A percentile compares a stretch with the other conserved stretches of the same genome.
Conservation (phyloP, 2,329 filamentous ascomycete genomes). For the Scopulariopsis brevicaulis region DNA sequence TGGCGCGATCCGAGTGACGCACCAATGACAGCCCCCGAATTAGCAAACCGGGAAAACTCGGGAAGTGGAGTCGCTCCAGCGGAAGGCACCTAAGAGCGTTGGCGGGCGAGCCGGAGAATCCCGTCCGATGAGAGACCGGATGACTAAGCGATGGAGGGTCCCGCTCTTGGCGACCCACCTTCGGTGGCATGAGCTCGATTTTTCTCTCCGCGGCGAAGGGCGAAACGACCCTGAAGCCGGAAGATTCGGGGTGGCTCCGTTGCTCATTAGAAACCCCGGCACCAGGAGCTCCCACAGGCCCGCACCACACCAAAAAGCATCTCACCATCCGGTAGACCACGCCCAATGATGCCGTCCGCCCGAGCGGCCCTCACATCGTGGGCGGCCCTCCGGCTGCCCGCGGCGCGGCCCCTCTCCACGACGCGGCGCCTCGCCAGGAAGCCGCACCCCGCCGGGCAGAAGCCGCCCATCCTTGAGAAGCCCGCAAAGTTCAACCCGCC, state of each 20-base stretch:
- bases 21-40: neutral
- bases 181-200: neutral
- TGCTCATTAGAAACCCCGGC: neutral
- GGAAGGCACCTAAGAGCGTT: neutral
- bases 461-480: slow-evolving; percentile 68
- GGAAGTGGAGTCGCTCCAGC: neutral
- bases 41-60: neutral
- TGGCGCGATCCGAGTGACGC: neutral
- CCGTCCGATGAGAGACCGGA: neutral
- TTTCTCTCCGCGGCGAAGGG: neutral
- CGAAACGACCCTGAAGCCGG: neutral
- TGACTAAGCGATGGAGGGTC: neutral
- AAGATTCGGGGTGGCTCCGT: neutral
- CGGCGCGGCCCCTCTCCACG: neutral
- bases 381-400: neutral
- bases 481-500: slow-evolving; percentile 85
- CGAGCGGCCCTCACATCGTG: neutral
- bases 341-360: neutral
- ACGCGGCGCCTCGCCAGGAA: neutral
- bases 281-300: neutral
- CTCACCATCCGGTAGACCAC: neutral
- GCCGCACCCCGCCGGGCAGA: slow-evolving; percentile 18
- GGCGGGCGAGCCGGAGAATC: neutral
- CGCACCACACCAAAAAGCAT: neutral
- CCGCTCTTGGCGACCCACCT: neutral